Conservation (phyloP, 306 rosid species). For the Trichosanthes truncata region DNA sequence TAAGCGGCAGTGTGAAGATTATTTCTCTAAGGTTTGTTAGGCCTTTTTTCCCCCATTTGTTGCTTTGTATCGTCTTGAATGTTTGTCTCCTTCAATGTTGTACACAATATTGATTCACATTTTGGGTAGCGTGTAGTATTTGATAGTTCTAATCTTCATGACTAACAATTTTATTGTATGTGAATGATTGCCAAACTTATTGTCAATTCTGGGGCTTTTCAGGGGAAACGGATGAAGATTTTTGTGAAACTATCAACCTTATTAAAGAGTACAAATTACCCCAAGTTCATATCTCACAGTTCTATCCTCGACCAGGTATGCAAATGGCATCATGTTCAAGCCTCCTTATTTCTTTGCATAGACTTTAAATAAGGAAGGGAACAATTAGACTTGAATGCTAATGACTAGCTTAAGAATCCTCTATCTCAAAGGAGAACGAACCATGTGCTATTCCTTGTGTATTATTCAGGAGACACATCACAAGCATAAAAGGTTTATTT, state of each 20-base stretch:
- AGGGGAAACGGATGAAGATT: constrained; percentile 96
- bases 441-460: neutral
- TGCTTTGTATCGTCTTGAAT: neutral
- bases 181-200: neutral
- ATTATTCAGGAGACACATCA: neutral
- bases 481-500: neutral
- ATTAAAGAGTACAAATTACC: constrained; percentile 63
- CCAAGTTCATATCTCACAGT: constrained; percentile 96
- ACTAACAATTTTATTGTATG: neutral
- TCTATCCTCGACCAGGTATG: constrained; percentile 96
- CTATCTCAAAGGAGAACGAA: neutral
- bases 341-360: neutral
- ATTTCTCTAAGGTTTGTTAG: neutral
- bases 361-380: neutral
- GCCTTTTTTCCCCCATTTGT: neutral
- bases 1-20: neutral
- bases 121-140: neutral
- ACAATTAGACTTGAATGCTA: neutral
- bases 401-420: neutral
- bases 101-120: neutral
- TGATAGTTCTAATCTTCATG: neutral
- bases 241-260: constrained; percentile 65
- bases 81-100: neutral
- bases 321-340: neutral
- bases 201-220: constrained; percentile 27